Base-by-base conservation (phyloP, 768 basidiomycete species). In the Russula olivacea region DNA sequence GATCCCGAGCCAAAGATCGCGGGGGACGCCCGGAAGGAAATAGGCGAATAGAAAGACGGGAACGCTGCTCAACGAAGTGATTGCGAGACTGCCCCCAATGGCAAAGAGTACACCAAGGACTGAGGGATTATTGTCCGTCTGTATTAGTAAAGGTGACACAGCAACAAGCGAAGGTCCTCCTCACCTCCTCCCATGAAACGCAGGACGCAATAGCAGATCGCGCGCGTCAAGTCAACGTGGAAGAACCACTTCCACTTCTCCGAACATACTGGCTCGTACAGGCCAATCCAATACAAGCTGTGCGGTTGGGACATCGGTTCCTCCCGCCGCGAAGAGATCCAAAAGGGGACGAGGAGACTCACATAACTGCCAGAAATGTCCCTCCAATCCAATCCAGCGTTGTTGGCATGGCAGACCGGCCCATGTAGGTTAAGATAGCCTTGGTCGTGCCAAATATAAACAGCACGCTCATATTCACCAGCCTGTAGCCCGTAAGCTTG, bases 181-280 rank as follows among this genome's bases (percentile, higher is more conserved):
- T 54, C n/a, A 63, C 62, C 52, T 48, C 62, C 62, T 58, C 62
- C 62, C 19, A 49, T 38, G 5, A 63, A 40, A 9, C 62, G 57
- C 30, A 43, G 28, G 7, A 32, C 21, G 47, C 4, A 54, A 55
- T 63, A 41, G 9, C 25, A 2, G 36, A 63, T 64, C 19, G 52
- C 36, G 23, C 11, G 45, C 6, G 40, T 28, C 53, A 59, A 30
- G 47, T 64, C 58, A 3, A 55, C 36, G 7, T 43, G 52, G 38
- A 59, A 64, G 47, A 64, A 64, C 63, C 52, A 59, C 21, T 34
- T 30, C 63, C 58, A 64, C 1, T 5, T 59, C 14, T 32, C 10
- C 6, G 36, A 1, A 21, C 23, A 1, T 43, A 2, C 2, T 5
- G 47, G 0, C 54, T 64, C 63, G 36, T 59, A 55, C 12, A 49